Conservation (phyloP, 108 stramenopile genomes). For the Parietichytrium sp. region DNA sequence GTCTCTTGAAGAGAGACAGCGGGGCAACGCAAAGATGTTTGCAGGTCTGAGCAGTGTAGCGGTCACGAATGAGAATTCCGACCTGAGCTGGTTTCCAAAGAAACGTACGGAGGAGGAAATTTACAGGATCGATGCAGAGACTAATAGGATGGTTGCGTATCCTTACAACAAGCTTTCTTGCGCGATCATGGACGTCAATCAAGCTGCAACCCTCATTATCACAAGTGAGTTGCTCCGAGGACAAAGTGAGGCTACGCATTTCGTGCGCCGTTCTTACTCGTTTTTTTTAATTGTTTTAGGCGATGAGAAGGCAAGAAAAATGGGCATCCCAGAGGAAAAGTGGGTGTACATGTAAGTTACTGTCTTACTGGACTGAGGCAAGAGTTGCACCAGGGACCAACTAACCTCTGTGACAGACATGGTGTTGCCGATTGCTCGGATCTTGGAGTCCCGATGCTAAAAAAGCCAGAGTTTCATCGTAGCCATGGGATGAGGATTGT, state of each 20-base stretch:
- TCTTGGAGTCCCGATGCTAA: not conserved
- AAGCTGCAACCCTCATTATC: not conserved
- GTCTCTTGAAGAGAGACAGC: not conserved
- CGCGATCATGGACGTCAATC: conserved; percentile 34
- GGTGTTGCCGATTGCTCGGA: not conserved
- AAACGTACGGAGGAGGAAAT: not conserved
- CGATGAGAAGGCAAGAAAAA: not conserved
- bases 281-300: too few species aligned
- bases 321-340: not conserved
- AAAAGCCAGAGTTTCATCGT: conserved; percentile 19
- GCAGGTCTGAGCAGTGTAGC: conserved; percentile 2
- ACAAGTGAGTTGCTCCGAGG: too few species aligned
- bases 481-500: conserved; percentile 17
- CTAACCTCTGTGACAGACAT: too few species aligned
- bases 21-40: not conserved
- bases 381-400: too few species aligned
- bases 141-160: conserved; percentile 28
- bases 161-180: not conserved
- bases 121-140: not conserved
- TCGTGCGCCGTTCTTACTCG: too few species aligned
- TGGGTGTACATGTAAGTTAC: conserved; percentile 19
- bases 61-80: not conserved
- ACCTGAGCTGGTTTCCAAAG: not conserved
- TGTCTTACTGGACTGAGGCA: too few species aligned
- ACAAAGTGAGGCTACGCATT: too few species aligned